Conservation (phyloP, 805 yeast genomes). For the Spathaspora gorwiae region DNA sequence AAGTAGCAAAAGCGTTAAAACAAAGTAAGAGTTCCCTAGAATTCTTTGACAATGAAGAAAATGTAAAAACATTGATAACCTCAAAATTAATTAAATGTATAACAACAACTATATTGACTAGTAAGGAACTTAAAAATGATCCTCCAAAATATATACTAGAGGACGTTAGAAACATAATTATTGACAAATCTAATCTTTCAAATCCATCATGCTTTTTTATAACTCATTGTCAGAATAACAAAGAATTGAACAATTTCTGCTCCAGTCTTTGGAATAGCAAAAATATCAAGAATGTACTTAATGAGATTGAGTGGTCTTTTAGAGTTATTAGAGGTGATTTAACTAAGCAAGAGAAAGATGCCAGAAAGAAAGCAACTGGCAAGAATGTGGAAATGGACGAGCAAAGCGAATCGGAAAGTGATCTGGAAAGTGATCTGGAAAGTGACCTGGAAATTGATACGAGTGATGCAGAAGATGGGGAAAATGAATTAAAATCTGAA, state of each 20-base stretch:
- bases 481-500: constrained; percentile 9
- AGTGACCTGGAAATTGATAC: constrained; percentile 18
- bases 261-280: constrained; percentile 46
- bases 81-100: constrained; percentile 31
- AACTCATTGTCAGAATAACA: constrained; percentile 34
- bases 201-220: constrained; percentile 50
- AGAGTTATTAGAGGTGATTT: constrained; percentile 46
- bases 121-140: constrained; percentile 21
- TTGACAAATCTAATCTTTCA: constrained; percentile 21
- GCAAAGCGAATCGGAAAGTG: constrained; percentile 9
- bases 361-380: constrained; percentile 21
- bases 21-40: constrained; percentile 11
- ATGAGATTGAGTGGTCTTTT: constrained; percentile 41
- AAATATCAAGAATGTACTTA: constrained; percentile 28
- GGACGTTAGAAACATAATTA: constrained; percentile 20
- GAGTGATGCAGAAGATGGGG: constrained; percentile 20
- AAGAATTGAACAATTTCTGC: constrained; percentile 41
- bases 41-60: constrained; percentile 18
- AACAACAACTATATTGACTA: constrained; percentile 20
- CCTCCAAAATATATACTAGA: constrained; percentile 34
- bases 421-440: constrained; percentile 6
- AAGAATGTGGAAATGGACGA: constrained; percentile 4
- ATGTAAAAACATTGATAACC: constrained; percentile 21
- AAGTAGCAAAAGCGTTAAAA: constrained; percentile 18
- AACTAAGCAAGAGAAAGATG: constrained; percentile 30